Percentiles rank a stretch among this genome's conserved stretches.
phyloP scores from a whole-genome alignment of 2,329 filamentous ascomycete species.

The Botrytis tulipae region DNA sequence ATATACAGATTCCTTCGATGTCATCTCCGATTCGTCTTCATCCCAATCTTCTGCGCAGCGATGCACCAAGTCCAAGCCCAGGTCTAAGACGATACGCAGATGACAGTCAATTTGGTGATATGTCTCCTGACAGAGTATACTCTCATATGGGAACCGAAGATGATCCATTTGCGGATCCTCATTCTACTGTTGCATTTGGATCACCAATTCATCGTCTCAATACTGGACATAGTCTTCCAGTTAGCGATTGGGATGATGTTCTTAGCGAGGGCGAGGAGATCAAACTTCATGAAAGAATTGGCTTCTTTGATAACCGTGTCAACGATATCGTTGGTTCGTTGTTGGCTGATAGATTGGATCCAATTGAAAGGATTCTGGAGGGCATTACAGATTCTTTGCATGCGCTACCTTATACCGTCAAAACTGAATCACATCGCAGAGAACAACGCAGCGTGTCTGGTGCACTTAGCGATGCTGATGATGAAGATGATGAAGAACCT shows the following conservation, averaged over 20 bases:
- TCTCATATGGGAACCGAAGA: constrained; percentile 46
- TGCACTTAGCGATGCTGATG: constrained; percentile 84
- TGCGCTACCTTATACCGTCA: constrained; percentile 49
- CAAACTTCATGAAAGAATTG: constrained; percentile 76
- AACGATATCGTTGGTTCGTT: constrained; percentile 80
- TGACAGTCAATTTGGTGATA: constrained; percentile 1
- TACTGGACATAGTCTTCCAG: constrained; percentile 60
- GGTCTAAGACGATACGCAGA: constrained; percentile 39
- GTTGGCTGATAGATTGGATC: constrained; percentile 72
- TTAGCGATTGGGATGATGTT: constrained; percentile 90
- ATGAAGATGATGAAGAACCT: constrained; percentile 70
- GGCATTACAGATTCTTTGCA: constrained; percentile 70
- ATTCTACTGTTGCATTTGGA: constrained; percentile 46
- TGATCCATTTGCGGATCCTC: constrained; percentile 37
- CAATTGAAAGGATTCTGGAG: constrained; percentile 75
- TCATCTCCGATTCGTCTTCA: constrained; percentile 54
- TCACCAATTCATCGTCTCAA: constrained; percentile 63
- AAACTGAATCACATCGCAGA: constrained; percentile 54
- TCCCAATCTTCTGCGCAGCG: constrained; percentile 58
- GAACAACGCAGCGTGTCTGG: constrained; percentile 65
- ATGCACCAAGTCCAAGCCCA: constrained; percentile 72
- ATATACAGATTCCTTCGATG: constrained; percentile 43
- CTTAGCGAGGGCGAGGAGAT: constrained; percentile 80
- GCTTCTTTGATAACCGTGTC: constrained; percentile 89
- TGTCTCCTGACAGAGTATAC: constrained; percentile 44